Evolutionary conservation across 2,329 filamentous ascomycete genomes (phyloP), one percentile per base, ranked within the genome.

Genomic region (Sporothrix sp.): DNA sequence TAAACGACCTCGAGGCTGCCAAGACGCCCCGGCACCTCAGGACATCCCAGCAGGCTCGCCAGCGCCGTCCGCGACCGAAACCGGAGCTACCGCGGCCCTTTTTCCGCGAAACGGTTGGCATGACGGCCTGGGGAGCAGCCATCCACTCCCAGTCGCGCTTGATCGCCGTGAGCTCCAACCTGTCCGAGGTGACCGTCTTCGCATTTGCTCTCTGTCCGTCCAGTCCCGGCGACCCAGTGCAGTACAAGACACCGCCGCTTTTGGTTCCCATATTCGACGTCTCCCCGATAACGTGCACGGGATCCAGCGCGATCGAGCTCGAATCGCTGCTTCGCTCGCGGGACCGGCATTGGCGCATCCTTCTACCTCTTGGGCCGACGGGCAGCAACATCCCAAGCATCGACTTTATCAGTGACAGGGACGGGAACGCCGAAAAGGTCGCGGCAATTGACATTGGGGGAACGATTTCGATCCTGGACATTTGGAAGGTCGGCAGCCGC

Each of bases 111-210:
- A 89, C 85, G 61, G 88, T 95, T 2, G 78, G 79, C 1, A 69
- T 68, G 21, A 91, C 87, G 53, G 91, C 90, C 2, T 98, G 93
- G 93, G 93, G 91, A 0, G 67, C 95, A 43, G 84, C 88, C 7
- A 75, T 95, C 10, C 91, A 97, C 63, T 75, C 79, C 54, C 71
- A 82, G 55, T 87, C 87, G n/a, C 81, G 90, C 0, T 71, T 96
- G 54, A 84, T 98, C 55, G 93, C 91, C 0, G 83, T 94, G 35
- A 87, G 85, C 58, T 82, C 86, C 0, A 98, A 98, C 62, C 77
- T 74, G 4, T 61, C 62, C 47, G 73, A 76, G 55, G 65, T 76
- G 7, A 74, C 69, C 1, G 71, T 81, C 1, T 80, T 79, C 58
- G 73, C 72, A 1, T 70, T 72, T 56, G 71, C 70, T 54, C 60